Conservation (phyloP, 768 basidiomycete genomes). For the Phylloporus scabripes region DNA sequence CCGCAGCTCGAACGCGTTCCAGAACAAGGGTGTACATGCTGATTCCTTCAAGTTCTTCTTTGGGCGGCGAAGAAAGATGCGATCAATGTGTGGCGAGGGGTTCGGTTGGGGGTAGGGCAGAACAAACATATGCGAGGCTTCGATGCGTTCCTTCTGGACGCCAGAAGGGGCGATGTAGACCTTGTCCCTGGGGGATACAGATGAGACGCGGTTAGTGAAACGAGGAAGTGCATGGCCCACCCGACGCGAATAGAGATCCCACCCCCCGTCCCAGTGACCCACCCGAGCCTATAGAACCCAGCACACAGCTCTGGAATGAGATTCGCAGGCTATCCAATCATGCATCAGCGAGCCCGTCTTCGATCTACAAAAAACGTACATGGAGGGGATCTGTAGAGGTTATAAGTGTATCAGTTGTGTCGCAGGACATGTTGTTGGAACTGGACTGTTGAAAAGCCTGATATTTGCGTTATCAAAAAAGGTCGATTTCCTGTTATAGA, state of each 20-base stretch:
- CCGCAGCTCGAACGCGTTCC: slow-evolving; percentile 82
- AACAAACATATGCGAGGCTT: slow-evolving; percentile 81
- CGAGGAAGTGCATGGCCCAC: slow-evolving; percentile 34
- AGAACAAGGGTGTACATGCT: slow-evolving; percentile 87
- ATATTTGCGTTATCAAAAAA: background rate
- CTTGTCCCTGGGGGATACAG: slow-evolving; percentile 47
- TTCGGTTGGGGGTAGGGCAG: slow-evolving; percentile 65
- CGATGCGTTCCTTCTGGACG: slow-evolving; percentile 86
- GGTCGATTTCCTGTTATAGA: background rate
- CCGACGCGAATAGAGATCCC: slow-evolving; percentile 70
- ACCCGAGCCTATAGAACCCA: slow-evolving; percentile 80
- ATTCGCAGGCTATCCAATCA: slow-evolving; percentile 67
- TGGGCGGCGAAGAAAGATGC: slow-evolving; percentile 76
- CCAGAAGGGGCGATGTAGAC: slow-evolving; percentile 87
- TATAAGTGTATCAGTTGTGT: slow-evolving; percentile 46
- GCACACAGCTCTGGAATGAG: slow-evolving; percentile 82
- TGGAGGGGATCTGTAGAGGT: slow-evolving; percentile 57
- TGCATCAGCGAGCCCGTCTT: background rate
- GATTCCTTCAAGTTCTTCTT: slow-evolving; percentile 70
- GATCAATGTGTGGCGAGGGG: slow-evolving; percentile 58
- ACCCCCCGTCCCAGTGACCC: slow-evolving; percentile 89
- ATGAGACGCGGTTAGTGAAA: background rate
- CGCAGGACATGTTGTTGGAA: slow-evolving; percentile 14
- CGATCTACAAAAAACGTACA: slow-evolving; percentile 31
- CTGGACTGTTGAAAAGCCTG: background rate